Conservation (phyloP, 345 rosid genomes). For the Toxicodendron radicans region DNA sequence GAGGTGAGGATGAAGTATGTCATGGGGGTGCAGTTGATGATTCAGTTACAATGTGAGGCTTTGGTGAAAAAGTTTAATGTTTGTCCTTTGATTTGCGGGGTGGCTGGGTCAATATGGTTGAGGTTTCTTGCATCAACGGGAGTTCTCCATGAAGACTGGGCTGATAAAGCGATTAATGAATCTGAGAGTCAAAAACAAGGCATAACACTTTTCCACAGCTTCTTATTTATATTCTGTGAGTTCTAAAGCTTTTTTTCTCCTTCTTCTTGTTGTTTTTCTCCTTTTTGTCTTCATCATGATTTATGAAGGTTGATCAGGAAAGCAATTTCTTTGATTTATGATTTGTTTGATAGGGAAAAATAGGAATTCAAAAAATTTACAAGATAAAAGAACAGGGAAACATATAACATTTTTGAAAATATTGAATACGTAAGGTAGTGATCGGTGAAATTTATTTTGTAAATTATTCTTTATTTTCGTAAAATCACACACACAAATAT, state of each 20-base stretch:
- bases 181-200: constrained; percentile 55
- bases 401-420: background rate
- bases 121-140: constrained; percentile 50
- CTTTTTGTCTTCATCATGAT: background rate
- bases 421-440: no score
- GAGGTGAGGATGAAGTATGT: constrained; percentile 74
- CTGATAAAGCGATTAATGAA: constrained; percentile 47
- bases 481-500: no score
- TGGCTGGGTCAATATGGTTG: constrained; percentile 56
- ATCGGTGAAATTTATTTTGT: no score
- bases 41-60: constrained; percentile 72
- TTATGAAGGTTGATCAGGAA: background rate
- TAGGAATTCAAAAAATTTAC: background rate
- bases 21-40: constrained; percentile 63
- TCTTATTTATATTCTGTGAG: background rate
- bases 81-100: constrained; percentile 62
- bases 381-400: background rate
- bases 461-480: no score
- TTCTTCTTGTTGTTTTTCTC: background rate
- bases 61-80: constrained; percentile 56
- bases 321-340: background rate
- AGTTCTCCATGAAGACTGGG: constrained; percentile 58
- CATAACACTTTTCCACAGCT: background rate
- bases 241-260: background rate
- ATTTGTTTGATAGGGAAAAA: background rate